Percentiles rank a stretch among this genome's conserved stretches.
Conservation (phyloP, 768 basidiomycete species). For the Pleurotus ostreatus region DNA sequence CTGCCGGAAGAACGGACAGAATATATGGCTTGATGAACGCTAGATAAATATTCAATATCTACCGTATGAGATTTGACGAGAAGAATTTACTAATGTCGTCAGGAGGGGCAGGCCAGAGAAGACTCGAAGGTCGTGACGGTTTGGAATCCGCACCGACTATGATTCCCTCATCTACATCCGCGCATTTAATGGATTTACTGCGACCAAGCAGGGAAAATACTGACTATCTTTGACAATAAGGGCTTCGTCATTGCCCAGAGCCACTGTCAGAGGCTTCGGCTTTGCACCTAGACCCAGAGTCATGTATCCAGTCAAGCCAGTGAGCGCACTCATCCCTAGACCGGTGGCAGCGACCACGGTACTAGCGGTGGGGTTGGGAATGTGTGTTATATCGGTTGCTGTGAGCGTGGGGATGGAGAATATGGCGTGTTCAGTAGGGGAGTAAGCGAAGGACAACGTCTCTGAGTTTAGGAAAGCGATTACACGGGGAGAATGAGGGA, state of each 20-base stretch:
- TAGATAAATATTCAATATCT: slow-evolving; percentile 19
- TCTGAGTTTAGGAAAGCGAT: slow-evolving; percentile 70
- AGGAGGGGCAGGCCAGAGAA: slow-evolving; percentile 77
- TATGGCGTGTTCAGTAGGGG: slow-evolving; percentile 72
- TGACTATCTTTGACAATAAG: slow-evolving; percentile 78
- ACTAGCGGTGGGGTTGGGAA: slow-evolving; percentile 25
- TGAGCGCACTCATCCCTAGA: slow-evolving; percentile 68
- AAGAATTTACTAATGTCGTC: slow-evolving; percentile 65
- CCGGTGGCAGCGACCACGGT: slow-evolving; percentile 19
- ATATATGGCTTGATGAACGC: slow-evolving; percentile 78
- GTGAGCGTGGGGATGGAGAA: slow-evolving; percentile 62
- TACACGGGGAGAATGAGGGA: slow-evolving; percentile 89
- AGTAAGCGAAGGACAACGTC: slow-evolving; percentile 71
- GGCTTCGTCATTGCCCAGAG: slow-evolving; percentile 56
- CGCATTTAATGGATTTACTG: slow-evolving; percentile 1
- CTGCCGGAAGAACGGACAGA: slow-evolving; percentile 69
- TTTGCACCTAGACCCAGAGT: slow-evolving; percentile 75
- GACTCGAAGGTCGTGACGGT: slow-evolving; percentile 38
- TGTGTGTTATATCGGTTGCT: slow-evolving; percentile 50
- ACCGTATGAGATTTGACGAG: not conserved
- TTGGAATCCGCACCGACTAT: slow-evolving; percentile 62
- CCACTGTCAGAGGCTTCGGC: slow-evolving; percentile 58
- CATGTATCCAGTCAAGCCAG: slow-evolving; percentile 82
- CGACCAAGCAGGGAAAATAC: slow-evolving; percentile 18
- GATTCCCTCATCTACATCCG: slow-evolving; percentile 55